Evolutionary conservation across 768 basidiomycete genomes (phyloP).

Genomic region (Peribolospora kevripleyi): DNA sequence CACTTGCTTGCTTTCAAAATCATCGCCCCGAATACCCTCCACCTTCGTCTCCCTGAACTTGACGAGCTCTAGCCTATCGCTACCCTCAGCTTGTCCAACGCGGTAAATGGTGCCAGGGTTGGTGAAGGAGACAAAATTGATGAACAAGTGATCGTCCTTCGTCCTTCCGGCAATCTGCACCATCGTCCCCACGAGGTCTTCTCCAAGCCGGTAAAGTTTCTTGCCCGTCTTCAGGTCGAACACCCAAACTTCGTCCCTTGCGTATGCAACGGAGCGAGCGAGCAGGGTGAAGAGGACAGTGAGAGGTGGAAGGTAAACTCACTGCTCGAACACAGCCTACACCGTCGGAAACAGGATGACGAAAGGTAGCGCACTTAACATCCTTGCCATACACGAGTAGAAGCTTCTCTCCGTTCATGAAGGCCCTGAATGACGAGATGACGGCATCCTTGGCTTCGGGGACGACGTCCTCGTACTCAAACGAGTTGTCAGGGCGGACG

Average conservation of each 20-base stretch:
- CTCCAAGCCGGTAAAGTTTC: slow-evolving; percentile 32
- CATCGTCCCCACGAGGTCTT: slow-evolving; percentile 43
- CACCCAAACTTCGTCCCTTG: slow-evolving; percentile 56
- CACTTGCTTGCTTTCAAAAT: slow-evolving; percentile 46
- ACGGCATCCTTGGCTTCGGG: too few relatives aligned
- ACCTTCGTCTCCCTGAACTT: slow-evolving; percentile 33
- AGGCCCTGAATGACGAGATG: too few relatives aligned
- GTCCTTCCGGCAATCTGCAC: slow-evolving; percentile 28
- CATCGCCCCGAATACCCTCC: slow-evolving; percentile 36
- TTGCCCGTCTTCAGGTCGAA: slow-evolving; percentile 32
- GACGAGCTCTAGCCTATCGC: slow-evolving; percentile 27
- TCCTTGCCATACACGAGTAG: too few relatives aligned
- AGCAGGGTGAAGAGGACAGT: too few relatives aligned
- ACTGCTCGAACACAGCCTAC: too few relatives aligned
- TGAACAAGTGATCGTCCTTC: slow-evolving; percentile 37
- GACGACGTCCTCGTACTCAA: too few relatives aligned
- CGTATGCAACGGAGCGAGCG: slow-evolving; percentile 19
- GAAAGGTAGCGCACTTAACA: too few relatives aligned
- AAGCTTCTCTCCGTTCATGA: too few relatives aligned
- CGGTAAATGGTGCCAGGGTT: slow-evolving; percentile 41
- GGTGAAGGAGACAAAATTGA: slow-evolving; percentile 33
- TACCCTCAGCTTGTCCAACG: slow-evolving; percentile 22
- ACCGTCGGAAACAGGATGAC: too few relatives aligned
- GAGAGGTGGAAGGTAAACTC: too few relatives aligned
- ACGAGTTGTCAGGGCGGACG: too few relatives aligned